These are phyloP conservation scores for Lactarius hengduanensis DNA, from an alignment of 768 basidiomycete genomes.

Conservation along the genomic window DNA sequence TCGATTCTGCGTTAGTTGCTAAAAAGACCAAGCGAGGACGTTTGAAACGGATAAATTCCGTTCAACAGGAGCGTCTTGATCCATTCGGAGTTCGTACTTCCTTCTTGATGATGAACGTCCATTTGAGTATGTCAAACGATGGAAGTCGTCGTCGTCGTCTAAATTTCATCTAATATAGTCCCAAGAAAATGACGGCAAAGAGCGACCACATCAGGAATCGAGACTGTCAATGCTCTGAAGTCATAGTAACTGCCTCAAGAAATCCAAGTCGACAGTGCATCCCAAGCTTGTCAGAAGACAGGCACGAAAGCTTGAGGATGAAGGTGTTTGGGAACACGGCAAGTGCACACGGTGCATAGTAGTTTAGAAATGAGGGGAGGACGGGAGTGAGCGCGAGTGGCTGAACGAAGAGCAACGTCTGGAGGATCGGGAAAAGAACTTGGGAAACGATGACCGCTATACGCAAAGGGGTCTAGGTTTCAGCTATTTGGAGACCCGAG, in stretches of 20 bases:
- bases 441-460: too few relatives aligned
- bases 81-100: neutral
- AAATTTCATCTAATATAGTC: neutral
- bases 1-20: slow-evolving; percentile 21
- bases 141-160: neutral
- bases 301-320: slow-evolving; percentile 11
- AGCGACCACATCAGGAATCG: neutral
- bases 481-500: too few relatives aligned
- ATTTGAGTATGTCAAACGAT: slow-evolving; percentile 12
- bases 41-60: slow-evolving; percentile 10
- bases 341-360: slow-evolving; percentile 5
- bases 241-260: neutral
- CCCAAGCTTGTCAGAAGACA: slow-evolving; percentile 11
- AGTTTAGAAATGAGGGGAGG: slow-evolving; percentile 10
- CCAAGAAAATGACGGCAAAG: neutral
- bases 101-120: slow-evolving; percentile 16
- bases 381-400: neutral
- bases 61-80: slow-evolving; percentile 1
- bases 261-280: slow-evolving; percentile 5
- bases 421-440: neutral
- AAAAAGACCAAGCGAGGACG: slow-evolving; percentile 15
- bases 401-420: slow-evolving; percentile 7
- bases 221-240: neutral
- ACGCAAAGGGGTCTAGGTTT: neutral
- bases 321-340: slow-evolving; percentile 14